Evolutionary conservation across 75 land plant genomes (phyloP).

Genomic region (Pseudotsuga menziesii): DNA sequence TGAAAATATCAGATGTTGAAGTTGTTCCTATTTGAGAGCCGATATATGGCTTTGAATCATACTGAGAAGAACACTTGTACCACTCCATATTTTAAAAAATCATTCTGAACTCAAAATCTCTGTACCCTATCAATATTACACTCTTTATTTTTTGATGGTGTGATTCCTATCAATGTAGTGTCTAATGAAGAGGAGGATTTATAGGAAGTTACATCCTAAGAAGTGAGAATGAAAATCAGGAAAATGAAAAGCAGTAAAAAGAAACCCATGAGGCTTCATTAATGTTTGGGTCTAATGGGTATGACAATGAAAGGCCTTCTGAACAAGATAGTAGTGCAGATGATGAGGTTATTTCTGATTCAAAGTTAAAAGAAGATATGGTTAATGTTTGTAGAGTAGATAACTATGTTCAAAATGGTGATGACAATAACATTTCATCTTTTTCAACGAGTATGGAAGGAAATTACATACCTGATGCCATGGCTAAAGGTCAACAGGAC

Average conservation of each 20-base stretch:
- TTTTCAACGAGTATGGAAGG: not conserved
- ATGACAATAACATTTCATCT: not conserved
- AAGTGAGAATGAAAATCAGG: constrained; percentile 64
- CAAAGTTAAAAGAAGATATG: constrained; percentile 29
- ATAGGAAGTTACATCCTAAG: no score
- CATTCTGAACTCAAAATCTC: no score
- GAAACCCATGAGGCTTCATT: constrained; percentile 6
- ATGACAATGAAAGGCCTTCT: constrained; percentile 9
- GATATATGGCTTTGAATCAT: no score
- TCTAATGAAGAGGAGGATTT: no score
- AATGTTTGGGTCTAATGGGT: not conserved
- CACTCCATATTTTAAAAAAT: no score
- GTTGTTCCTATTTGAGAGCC: no score
- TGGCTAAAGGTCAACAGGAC: constrained; percentile 11
- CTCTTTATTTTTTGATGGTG: no score
- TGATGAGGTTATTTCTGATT: constrained; percentile 22
- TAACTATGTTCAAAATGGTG: constrained; percentile 2
- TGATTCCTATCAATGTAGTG: no score
- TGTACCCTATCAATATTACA: no score
- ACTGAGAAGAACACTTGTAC: no score
- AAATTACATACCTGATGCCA: not conserved
- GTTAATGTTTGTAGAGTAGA: not conserved
- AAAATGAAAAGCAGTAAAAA: constrained; percentile 20
- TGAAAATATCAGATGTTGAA: no score
- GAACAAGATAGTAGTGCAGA: constrained; percentile 9